These are phyloP conservation scores for Anaeramoeba flamelloides DNA, from an alignment of 78 protist genomes.

Conservation along the genomic window DNA sequence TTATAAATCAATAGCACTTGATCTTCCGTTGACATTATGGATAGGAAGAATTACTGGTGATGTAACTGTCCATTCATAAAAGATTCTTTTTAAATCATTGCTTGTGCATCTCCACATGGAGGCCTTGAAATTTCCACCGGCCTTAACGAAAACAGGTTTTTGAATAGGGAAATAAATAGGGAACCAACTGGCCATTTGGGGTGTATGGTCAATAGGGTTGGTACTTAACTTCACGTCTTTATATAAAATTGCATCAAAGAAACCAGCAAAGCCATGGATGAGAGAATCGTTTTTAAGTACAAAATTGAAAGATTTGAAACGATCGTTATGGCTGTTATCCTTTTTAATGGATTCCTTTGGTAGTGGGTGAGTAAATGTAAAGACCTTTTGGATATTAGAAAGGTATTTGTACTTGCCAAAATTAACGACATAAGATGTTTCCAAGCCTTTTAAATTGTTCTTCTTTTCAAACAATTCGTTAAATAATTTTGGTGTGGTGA, in stretches of 20 bases:
- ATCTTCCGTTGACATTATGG: conserved; percentile 66
- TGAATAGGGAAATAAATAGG: conserved; percentile 44
- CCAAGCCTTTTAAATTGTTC: conserved; percentile 46
- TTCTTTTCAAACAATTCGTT: conserved; percentile 17
- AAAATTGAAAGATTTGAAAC: background rate
- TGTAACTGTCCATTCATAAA: conserved; percentile 82
- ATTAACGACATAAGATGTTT: conserved; percentile 80
- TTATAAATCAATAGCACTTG: conserved; percentile 57
- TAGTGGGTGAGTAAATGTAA: background rate
- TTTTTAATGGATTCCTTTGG: background rate
- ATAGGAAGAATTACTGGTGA: conserved; percentile 38
- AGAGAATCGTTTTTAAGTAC: background rate
- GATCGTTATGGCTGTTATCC: background rate
- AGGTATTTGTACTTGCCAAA: conserved; percentile 17
- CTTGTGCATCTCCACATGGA: background rate
- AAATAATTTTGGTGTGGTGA: conserved; percentile 33
- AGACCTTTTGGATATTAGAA: conserved; percentile 17
- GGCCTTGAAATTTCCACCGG: background rate
- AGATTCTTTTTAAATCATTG: conserved; percentile 38
- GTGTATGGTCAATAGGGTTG: background rate
- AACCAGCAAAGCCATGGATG: conserved; percentile 85
- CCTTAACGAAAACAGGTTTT: background rate
- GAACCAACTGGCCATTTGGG: background rate
- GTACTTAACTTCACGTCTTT: conserved; percentile 5
- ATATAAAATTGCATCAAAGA: conserved; percentile 72